phyloP scores from a whole-genome alignment of 2,329 filamentous ascomycete genomes.

The Aciculosporium take region DNA sequence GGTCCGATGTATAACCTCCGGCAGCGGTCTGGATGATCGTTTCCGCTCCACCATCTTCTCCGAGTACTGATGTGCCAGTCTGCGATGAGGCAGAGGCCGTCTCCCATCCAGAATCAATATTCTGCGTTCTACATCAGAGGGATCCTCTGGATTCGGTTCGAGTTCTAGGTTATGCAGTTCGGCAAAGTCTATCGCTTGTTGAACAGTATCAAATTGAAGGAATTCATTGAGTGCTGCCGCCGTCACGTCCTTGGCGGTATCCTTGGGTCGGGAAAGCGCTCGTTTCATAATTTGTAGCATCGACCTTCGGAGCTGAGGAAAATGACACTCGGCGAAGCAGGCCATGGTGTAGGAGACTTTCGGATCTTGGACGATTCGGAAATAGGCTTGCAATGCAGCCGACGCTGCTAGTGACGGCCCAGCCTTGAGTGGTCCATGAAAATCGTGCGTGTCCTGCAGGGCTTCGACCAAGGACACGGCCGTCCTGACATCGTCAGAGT shows the following conservation, averaged over 20 bases:
- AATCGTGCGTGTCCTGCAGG: conserved; percentile 42
- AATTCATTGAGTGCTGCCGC: conserved; percentile 39
- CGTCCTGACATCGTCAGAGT: conserved; percentile 44
- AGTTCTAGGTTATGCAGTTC: conserved; percentile 43
- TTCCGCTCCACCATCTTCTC: conserved; percentile 44
- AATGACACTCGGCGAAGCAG: conserved; percentile 55
- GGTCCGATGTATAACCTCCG: conserved; percentile 41
- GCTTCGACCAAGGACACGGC: conserved; percentile 46
- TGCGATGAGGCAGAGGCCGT: conserved; percentile 30
- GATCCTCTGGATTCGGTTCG: conserved; percentile 19
- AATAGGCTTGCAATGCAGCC: conserved; percentile 39
- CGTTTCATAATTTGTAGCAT: conserved; percentile 41
- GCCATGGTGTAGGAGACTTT: conserved; percentile 55
- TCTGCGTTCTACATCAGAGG: conserved; percentile 21
- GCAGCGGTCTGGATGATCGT: conserved; percentile 35
- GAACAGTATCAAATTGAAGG: conserved; percentile 52
- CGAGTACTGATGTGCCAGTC: conserved; percentile 42
- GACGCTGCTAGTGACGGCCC: conserved; percentile 33
- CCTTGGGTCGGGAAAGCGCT: conserved; percentile 41
- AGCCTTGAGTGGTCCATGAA: conserved; percentile 42
- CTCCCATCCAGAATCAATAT: conserved; percentile 32
- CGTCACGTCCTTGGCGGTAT: conserved; percentile 45
- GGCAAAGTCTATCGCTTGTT: conserved; percentile 52
- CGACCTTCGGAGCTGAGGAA: conserved; percentile 43
- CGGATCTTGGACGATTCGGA: conserved; percentile 42